Evolutionary conservation across 2,329 filamentous ascomycete species (phyloP).

Genomic region (Pseudogymnoascus sp.): DNA sequence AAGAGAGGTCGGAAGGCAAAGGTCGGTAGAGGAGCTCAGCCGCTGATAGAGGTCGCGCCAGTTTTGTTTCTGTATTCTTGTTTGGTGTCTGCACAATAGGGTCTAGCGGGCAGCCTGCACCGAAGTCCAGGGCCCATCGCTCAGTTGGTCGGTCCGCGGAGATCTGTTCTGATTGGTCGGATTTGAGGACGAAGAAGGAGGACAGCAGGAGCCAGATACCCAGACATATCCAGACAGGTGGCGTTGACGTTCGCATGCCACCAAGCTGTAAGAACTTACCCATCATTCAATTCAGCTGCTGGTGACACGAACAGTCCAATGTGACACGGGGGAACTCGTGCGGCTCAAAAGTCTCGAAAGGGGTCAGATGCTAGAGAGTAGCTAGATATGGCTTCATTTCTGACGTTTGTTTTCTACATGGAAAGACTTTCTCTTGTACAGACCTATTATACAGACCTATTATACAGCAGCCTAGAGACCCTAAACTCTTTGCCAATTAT

Average conservation of each 20-base stretch:
- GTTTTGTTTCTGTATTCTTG: neutral
- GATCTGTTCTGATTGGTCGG: neutral
- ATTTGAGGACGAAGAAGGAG: neutral
- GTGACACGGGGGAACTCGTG: neutral
- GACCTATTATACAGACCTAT: no score
- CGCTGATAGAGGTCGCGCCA: neutral
- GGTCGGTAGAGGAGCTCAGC: neutral
- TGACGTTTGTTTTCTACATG: neutral
- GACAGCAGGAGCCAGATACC: neutral
- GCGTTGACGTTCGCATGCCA: neutral
- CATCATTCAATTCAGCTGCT: neutral
- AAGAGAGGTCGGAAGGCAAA: neutral
- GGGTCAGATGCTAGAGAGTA: neutral
- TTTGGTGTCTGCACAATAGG: neutral
- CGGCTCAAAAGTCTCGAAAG: neutral
- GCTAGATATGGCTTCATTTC: neutral
- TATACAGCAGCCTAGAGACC: neutral
- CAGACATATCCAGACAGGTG: neutral
- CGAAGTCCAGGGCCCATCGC: neutral
- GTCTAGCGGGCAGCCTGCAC: neutral
- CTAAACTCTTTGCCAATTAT: neutral
- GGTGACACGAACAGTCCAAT: neutral
- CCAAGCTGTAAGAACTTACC: neutral
- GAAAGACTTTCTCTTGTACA: neutral
- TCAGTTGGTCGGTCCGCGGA: neutral